phyloP scores from a whole-genome alignment of 108 stramenopile species.

The Skeletonema tropicum region DNA sequence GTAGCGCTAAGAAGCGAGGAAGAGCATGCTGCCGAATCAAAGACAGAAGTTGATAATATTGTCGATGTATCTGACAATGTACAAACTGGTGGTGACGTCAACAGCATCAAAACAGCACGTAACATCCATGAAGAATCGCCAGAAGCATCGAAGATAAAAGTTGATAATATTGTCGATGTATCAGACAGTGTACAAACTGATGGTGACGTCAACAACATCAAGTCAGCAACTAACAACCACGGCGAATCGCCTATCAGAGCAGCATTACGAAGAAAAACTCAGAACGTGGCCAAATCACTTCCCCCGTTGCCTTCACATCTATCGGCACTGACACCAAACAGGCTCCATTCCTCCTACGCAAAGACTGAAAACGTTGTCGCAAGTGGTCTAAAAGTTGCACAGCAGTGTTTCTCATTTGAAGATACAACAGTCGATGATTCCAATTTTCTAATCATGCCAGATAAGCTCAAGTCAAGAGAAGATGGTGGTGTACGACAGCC shows the following conservation, averaged over 20 bases:
- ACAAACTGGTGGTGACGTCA: background rate
- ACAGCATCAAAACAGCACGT: slow-evolving; percentile 4
- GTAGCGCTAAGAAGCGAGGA: slow-evolving; percentile 7
- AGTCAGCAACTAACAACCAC: background rate
- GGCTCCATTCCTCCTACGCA: slow-evolving; percentile 15
- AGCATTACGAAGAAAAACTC: slow-evolving; percentile 32
- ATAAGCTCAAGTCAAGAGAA: background rate
- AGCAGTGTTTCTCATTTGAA: slow-evolving; percentile 48
- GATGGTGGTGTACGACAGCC: background rate
- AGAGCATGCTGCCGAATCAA: slow-evolving; percentile 9
- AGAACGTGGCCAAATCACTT: slow-evolving; percentile 17
- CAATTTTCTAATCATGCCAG: slow-evolving; percentile 14
- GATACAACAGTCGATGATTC: slow-evolving; percentile 47
- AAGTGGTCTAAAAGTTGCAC: slow-evolving; percentile 33
- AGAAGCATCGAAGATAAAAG: slow-evolving; percentile 27
- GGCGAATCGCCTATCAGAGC: slow-evolving; percentile 40
- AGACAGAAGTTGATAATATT: background rate
- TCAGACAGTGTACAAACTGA: too few relatives aligned
- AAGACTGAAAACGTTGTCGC: slow-evolving; percentile 11
- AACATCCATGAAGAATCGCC: slow-evolving; percentile 24
- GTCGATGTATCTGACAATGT: background rate
- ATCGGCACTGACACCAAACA: slow-evolving; percentile 12
- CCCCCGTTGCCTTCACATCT: slow-evolving; percentile 14
- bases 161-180: background rate
- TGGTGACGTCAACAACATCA: background rate